phyloP scores from a whole-genome alignment of 306 rosid species.

The Gleditsia sinensis region DNA sequence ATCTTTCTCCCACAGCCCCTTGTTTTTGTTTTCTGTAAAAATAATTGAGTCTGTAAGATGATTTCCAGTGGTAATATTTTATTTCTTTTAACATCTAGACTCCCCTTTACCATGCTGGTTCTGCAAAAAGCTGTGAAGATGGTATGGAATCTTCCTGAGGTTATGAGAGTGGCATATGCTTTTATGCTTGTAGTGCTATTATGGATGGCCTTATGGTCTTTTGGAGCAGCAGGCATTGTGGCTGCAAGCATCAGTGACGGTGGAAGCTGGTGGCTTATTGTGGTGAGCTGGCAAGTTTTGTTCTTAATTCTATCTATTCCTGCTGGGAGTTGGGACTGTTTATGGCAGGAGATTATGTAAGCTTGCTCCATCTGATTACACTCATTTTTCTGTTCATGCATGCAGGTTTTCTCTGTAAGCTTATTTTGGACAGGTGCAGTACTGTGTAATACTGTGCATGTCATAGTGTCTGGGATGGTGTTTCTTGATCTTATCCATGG shows the following conservation, averaged over 20 bases:
- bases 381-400: constrained; percentile 33
- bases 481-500: constrained; percentile 92
- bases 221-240: constrained; percentile 97
- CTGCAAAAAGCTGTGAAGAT: constrained; percentile 91
- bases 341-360: constrained; percentile 22
- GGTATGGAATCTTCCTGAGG: constrained; percentile 90
- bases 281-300: constrained; percentile 99
- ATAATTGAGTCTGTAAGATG: constrained; percentile 14
- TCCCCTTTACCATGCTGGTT: constrained; percentile 93
- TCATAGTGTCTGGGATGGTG: constrained; percentile 97
- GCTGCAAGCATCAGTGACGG: constrained; percentile 89
- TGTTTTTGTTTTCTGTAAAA: constrained; percentile 4
- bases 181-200: constrained; percentile 88
- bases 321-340: constrained; percentile 26
- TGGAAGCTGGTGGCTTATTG: constrained; percentile 99
- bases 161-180: constrained; percentile 72
- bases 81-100: constrained; percentile 55
- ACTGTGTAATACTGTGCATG: constrained; percentile 90
- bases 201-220: constrained; percentile 94
- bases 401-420: constrained; percentile 89
- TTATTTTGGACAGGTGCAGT: constrained; percentile 99
- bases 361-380: constrained; percentile 32
- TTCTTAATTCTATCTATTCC: constrained; percentile 54
- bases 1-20: not conserved
- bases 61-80: constrained; percentile 8